Base-by-base conservation (phyloP, 768 basidiomycete species). In the Pholiota molesta region DNA sequence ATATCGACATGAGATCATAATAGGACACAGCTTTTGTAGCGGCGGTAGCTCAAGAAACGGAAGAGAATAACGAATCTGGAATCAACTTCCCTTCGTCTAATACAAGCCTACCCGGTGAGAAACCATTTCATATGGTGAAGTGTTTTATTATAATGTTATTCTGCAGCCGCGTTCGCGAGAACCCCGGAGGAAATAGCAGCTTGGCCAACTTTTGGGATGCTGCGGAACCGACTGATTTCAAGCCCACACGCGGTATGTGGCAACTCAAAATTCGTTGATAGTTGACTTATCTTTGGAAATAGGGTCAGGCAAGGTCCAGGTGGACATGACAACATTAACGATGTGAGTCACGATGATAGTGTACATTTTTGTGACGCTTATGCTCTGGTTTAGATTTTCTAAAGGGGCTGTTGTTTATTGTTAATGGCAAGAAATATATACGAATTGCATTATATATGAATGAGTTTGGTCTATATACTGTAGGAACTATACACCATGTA, bases 221-320 rank as follows among this genome's bases (percentile, higher is more conserved):
- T 0, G 80, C 80, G 8, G 73, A 78, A 31, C 66, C 73, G 1
- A 77, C 81, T 26, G 78, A 80, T 59, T 91, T 89, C 71, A 84
- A 86, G 66, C 90, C 90, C 5, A 89, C 89, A 17, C 86, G 90
- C 82, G 85, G 90, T 87, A 73, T 23, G 77, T 71, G 10, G 23
- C 4, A 16, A 21, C 13, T 5, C 45, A 44, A 21, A 11, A 40
- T 0, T 13, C 8, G 19, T 31, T 19, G 10, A n/a, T 42, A n/a
- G 52, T 31, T 28, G 61, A 37, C 57, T 55, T 5, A 54, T 54
- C n/a, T 60, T 57, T 55, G 57, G 11, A 33, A 51, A 5, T 54
- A 91, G 89, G 60, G 89, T 91, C 33, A 79, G 88, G 62, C 80
- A 91, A 72, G 81, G 80, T 47, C 89, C 89, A 33, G 89, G 89